Evolutionary conservation across 2,329 filamentous ascomycete genomes (phyloP).

Genomic region (Pestalotiopsis fici): DNA sequence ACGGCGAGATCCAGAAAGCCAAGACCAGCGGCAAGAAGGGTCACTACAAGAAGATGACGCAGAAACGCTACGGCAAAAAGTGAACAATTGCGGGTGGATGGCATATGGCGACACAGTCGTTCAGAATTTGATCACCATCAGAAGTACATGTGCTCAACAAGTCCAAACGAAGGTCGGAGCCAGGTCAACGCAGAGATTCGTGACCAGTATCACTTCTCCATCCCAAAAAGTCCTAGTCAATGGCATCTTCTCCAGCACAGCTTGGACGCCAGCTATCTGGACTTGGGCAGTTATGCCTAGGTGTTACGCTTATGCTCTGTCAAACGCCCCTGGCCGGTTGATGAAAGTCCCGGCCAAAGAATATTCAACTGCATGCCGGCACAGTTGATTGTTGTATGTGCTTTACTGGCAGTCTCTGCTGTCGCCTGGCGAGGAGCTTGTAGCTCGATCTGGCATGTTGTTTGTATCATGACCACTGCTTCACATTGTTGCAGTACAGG

Average conservation of each 20-base stretch:
- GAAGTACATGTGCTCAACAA: background rate
- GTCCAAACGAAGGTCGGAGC: background rate
- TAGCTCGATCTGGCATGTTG: too few relatives aligned
- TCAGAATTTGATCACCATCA: background rate
- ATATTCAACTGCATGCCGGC: background rate
- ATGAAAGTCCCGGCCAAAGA: background rate
- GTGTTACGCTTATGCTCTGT: background rate
- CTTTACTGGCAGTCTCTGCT: background rate
- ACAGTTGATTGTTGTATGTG: background rate
- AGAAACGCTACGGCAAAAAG: slow-evolving; percentile 32
- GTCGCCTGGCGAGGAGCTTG: background rate
- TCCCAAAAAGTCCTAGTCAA: background rate
- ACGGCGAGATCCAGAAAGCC: slow-evolving; percentile 76
- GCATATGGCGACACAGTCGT: background rate
- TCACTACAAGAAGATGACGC: slow-evolving; percentile 79
- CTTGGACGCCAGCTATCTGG: background rate
- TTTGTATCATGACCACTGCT: too few relatives aligned
- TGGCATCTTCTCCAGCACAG: background rate
- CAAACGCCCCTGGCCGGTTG: background rate
- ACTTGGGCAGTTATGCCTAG: too few relatives aligned
- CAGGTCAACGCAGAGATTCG: background rate
- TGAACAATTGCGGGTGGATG: slow-evolving; percentile 5
- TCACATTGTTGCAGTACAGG: too few relatives aligned
- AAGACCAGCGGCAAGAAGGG: slow-evolving; percentile 89
- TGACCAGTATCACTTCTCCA: background rate